Percentiles rank a stretch among this genome's conserved stretches.
These are phyloP conservation scores for Noccaea bulbosa DNA, from an alignment of 345 rosid species.

Conservation along the genomic window DNA sequence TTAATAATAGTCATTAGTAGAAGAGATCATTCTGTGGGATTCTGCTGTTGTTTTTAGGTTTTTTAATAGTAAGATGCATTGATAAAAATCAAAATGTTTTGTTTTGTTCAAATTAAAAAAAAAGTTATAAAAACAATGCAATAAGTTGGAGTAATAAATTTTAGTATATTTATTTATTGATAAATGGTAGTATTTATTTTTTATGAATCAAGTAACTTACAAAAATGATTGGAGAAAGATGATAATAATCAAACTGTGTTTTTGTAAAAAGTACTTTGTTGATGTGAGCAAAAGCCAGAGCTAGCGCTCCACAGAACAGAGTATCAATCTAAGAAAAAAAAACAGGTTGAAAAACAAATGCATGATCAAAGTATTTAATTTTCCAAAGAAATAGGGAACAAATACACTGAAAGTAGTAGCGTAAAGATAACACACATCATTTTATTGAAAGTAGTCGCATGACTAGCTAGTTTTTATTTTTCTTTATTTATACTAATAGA, in stretches of 20 bases:
- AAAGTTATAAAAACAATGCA: background rate
- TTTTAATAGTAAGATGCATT: conserved; percentile 10
- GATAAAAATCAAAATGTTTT: background rate
- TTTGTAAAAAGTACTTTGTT: too few species aligned
- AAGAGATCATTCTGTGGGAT: background rate
- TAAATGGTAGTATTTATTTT: too few species aligned
- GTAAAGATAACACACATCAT: conserved; percentile 5
- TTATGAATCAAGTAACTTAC: background rate
- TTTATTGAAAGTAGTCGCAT: conserved; percentile 3
- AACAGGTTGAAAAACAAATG: background rate
- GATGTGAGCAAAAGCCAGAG: too few species aligned
- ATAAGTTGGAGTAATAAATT: background rate
- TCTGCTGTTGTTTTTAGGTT: background rate
- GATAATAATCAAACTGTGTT: background rate
- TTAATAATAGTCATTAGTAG: background rate
- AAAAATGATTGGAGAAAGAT: background rate
- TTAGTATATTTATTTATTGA: background rate
- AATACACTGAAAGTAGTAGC: background rate
- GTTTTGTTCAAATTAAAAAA: background rate
- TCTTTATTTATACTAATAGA: background rate
- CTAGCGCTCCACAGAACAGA: too few species aligned
- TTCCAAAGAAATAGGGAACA: too few species aligned
- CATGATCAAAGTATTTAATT: background rate
- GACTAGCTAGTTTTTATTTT: too few species aligned
- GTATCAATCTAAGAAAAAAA: too few species aligned